Percentiles rank a stretch among this genome's conserved stretches.
Conservation (phyloP, 179 eudicot species). For the Camellia oleifera region DNA sequence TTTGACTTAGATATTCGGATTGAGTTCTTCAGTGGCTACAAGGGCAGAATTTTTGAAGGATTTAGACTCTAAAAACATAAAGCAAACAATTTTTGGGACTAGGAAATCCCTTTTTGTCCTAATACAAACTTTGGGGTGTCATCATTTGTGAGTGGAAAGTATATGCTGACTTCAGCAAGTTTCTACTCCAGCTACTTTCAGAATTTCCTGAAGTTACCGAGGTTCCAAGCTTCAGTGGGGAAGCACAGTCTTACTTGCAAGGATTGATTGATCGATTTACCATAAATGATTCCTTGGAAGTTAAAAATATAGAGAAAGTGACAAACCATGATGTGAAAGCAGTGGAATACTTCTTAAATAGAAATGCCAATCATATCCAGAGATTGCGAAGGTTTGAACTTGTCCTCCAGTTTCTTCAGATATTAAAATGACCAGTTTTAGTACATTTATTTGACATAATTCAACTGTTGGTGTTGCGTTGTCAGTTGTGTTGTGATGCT, state of each 20-base stretch:
- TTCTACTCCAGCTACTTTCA: slow-evolving; percentile 31
- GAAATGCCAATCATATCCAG: slow-evolving; percentile 72
- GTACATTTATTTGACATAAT: too few relatives aligned
- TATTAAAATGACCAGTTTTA: not conserved
- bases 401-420: not conserved
- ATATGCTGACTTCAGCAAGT: too few relatives aligned
- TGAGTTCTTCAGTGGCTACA: too few relatives aligned
- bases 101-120: too few relatives aligned
- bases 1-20: too few relatives aligned
- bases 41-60: too few relatives aligned
- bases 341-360: slow-evolving; percentile 88
- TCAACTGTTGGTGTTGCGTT: not conserved
- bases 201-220: slow-evolving; percentile 70
- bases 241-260: slow-evolving; percentile 56
- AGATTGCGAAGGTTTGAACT: slow-evolving; percentile 67
- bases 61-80: too few relatives aligned
- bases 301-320: slow-evolving; percentile 78
- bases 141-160: too few relatives aligned
- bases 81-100: too few relatives aligned
- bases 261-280: slow-evolving; percentile 62
- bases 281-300: slow-evolving; percentile 68
- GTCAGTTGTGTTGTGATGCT: not conserved
- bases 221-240: slow-evolving; percentile 73
- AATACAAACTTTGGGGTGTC: too few relatives aligned
- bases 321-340: slow-evolving; percentile 99